A percentile compares a stretch with the other conserved stretches of the same genome.
Conservation (phyloP, 441 rosid genomes). For the Populus hybrid region DNA sequence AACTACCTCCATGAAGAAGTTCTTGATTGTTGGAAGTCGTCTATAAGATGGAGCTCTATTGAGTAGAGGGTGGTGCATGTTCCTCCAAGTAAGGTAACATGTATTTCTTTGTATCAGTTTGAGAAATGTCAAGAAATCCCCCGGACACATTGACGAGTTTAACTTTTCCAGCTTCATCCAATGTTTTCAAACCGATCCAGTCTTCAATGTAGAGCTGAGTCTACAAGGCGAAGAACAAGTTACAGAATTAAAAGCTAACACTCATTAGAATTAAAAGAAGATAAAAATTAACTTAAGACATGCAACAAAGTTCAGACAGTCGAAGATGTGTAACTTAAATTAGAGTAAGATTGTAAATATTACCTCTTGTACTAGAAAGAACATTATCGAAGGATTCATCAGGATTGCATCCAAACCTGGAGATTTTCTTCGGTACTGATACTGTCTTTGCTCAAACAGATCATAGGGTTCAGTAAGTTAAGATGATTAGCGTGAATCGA, state of each 20-base stretch:
- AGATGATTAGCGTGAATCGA: neutral
- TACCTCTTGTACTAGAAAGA: conserved; percentile 60
- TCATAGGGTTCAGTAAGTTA: conserved; percentile 15
- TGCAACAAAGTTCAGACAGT: neutral
- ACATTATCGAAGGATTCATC: conserved; percentile 53
- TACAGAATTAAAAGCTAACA: neutral
- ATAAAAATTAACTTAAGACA: neutral
- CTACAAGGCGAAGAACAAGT: conserved; percentile 29
- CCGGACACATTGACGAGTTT: conserved; percentile 65
- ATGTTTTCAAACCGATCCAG: conserved; percentile 76
- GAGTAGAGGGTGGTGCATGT: conserved; percentile 25
- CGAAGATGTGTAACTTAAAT: neutral
- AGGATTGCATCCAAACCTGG: conserved; percentile 84
- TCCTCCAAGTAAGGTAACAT: conserved; percentile 63
- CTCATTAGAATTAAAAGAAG: neutral
- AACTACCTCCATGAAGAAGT: conserved; percentile 12
- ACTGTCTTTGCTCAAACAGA: conserved; percentile 73
- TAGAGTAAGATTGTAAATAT: too few species aligned
- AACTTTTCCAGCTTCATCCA: conserved; percentile 80
- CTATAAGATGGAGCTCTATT: conserved; percentile 22
- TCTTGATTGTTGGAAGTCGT: conserved; percentile 36
- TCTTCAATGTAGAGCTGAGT: conserved; percentile 69
- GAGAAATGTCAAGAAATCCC: conserved; percentile 46
- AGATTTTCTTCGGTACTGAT: conserved; percentile 75
- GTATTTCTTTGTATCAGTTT: conserved; percentile 54